Percentiles rank a stretch among this genome's conserved stretches.
These are phyloP conservation scores for Auriculariales sp. DNA, from an alignment of 768 basidiomycete genomes.

Conservation along the genomic window DNA sequence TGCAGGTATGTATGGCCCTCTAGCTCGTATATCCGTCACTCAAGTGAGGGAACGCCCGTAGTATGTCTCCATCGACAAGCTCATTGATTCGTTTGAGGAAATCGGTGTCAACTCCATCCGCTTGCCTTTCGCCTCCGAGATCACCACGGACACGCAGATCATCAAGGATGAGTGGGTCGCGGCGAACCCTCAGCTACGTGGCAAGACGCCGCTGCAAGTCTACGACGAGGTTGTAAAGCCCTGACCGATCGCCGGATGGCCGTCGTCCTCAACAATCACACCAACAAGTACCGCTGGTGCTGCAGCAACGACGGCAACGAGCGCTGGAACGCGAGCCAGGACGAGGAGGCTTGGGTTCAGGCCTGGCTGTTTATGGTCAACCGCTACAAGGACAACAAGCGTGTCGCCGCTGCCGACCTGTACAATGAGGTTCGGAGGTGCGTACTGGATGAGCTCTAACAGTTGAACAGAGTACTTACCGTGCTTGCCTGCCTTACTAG, in stretches of 20 bases:
- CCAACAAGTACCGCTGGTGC: constrained; percentile 6
- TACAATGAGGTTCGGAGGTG: constrained; percentile 7
- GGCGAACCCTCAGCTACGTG: constrained; percentile 5
- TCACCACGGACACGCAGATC: constrained; percentile 2
- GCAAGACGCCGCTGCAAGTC: constrained; percentile 5
- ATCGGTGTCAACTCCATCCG: constrained; percentile 7
- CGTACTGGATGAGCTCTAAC: constrained; percentile 2
- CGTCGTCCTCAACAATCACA: constrained; percentile 6
- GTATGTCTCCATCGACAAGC: constrained; percentile 3
- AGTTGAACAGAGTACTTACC: too few species aligned
- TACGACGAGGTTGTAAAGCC: constrained; percentile 4
- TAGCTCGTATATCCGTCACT: too few species aligned
- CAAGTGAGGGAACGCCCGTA: too few species aligned
- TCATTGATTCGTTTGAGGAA: constrained; percentile 4
- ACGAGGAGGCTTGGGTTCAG: not conserved
- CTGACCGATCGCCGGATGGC: constrained; percentile 4
- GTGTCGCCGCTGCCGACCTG: constrained; percentile 6
- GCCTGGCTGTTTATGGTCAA: constrained; percentile 6
- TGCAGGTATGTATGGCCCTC: too few species aligned
- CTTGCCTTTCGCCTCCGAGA: constrained; percentile 6
- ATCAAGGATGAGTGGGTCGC: constrained; percentile 2
- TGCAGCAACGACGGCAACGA: constrained; percentile 6
- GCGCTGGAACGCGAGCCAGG: constrained; percentile 8
- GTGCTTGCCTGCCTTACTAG: too few species aligned
- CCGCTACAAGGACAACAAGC: constrained; percentile 5